These are phyloP conservation scores for Leptodermis oblonga DNA, from an alignment of 257 asterid genomes.

Conservation along the genomic window DNA sequence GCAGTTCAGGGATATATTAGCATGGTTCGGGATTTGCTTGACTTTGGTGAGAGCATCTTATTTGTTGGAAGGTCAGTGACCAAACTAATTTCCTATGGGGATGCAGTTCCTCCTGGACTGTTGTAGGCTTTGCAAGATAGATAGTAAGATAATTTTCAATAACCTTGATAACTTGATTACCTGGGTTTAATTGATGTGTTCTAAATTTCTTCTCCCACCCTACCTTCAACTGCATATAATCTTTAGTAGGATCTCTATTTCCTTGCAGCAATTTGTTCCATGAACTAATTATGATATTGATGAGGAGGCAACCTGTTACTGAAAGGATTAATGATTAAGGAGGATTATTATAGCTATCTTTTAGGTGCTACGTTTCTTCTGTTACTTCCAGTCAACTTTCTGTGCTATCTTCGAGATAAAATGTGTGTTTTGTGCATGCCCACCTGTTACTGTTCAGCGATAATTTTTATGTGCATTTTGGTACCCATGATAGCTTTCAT, in stretches of 20 bases:
- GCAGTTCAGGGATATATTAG: constrained; percentile 47
- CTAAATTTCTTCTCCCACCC: not conserved
- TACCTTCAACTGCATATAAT: not conserved
- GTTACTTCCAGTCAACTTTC: not conserved
- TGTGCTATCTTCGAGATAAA: not conserved
- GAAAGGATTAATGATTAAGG: not conserved
- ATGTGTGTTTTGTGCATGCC: not conserved
- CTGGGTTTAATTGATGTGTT: not conserved
- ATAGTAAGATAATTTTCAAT: not conserved
- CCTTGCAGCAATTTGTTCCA: not conserved
- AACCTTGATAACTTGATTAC: not conserved
- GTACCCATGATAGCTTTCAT: not conserved
- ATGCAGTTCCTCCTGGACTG: constrained; percentile 6
- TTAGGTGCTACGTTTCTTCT: not conserved
- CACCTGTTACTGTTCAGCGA: not conserved
- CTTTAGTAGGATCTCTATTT: not conserved
- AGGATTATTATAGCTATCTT: not conserved
- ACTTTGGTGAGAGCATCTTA: constrained; percentile 79
- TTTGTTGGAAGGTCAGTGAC: constrained; percentile 69
- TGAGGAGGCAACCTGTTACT: not conserved
- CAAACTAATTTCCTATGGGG: constrained; percentile 10
- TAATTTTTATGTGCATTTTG: not conserved
- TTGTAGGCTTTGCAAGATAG: not conserved
- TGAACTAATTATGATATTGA: not conserved
- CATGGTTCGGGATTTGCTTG: constrained; percentile 69